Conservation (phyloP, 2,329 filamentous ascomycete species). For the Plectosphaerella plurivora region DNA sequence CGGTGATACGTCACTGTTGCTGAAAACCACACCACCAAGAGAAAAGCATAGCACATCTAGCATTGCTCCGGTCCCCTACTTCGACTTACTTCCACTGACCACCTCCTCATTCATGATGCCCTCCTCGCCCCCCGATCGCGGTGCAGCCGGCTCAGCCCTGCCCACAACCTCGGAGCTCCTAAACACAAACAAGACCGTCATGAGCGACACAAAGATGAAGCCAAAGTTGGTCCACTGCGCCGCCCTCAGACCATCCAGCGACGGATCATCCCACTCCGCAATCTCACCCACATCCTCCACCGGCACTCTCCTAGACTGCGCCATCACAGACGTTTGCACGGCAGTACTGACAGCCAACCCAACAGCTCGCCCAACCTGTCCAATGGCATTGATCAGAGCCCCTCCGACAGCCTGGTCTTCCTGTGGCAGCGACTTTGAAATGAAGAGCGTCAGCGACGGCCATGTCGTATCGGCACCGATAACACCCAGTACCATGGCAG, state of each 20-base stretch:
- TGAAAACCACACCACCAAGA: no score
- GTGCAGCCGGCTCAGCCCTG: conserved; percentile 18
- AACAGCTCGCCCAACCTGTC: conserved; percentile 62
- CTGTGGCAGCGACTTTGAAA: conserved; percentile 54
- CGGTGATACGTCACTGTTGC: no score
- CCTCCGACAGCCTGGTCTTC: conserved; percentile 66
- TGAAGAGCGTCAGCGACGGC: conserved; percentile 62
- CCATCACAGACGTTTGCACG: conserved; percentile 59
- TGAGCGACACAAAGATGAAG: conserved; percentile 36
- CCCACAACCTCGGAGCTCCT: conserved; percentile 49
- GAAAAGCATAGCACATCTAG: no score
- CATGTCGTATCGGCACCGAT: conserved; percentile 64
- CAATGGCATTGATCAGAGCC: conserved; percentile 62
- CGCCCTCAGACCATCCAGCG: conserved; percentile 42
- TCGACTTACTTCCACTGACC: not conserved
- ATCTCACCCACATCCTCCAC: conserved; percentile 40
- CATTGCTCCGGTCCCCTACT: no score
- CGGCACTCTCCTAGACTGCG: conserved; percentile 34
- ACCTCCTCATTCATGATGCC: conserved; percentile 8
- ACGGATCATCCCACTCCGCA: conserved; percentile 36
- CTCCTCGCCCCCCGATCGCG: conserved; percentile 10
- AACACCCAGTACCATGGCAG: conserved; percentile 61
- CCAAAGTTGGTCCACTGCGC: conserved; percentile 50
- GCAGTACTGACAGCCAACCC: conserved; percentile 62
- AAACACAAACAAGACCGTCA: conserved; percentile 42